Evolutionary conservation across 805 yeast genomes (phyloP).

Genomic region (Wickerhamomyces bovis): DNA sequence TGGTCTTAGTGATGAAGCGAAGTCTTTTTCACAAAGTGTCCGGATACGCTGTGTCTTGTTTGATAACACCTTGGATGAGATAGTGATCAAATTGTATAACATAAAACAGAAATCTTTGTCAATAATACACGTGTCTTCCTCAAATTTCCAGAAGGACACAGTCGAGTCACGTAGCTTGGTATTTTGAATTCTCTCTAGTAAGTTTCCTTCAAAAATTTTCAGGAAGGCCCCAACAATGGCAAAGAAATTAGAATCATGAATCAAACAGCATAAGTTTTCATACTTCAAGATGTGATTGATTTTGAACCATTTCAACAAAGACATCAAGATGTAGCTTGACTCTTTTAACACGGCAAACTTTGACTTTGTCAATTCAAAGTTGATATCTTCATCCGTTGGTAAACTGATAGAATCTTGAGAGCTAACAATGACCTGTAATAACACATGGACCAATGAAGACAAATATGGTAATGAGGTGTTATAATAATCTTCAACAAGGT

Average conservation of each 20-base stretch:
- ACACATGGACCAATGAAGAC: conserved; percentile 57
- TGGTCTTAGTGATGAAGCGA: conserved; percentile 56
- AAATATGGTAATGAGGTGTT: conserved; percentile 43
- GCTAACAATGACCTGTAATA: conserved; percentile 53
- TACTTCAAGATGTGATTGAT: conserved; percentile 70
- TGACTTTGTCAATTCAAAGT: conserved; percentile 48
- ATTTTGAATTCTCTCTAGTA: conserved; percentile 27
- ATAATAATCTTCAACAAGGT: conserved; percentile 59
- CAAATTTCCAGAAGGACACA: conserved; percentile 10
- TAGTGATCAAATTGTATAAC: conserved; percentile 45
- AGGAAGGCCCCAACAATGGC: conserved; percentile 17
- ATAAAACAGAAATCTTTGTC: conserved; percentile 38
- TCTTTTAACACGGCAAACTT: conserved; percentile 61
- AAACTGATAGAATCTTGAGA: conserved; percentile 3
- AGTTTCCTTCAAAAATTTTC: conserved; percentile 13
- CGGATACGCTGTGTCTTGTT: conserved; percentile 71
- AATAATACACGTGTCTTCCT: not conserved
- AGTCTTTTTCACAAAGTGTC: conserved; percentile 53
- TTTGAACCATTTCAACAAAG: conserved; percentile 73
- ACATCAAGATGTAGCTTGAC: conserved; percentile 43
- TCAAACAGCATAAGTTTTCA: conserved; percentile 62
- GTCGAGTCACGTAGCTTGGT: conserved; percentile 9
- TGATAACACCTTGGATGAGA: conserved; percentile 52
- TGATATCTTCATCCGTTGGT: conserved; percentile 20
- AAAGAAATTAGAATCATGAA: conserved; percentile 67